Conservation (phyloP, 139 green algal species). For the Chlamydomonas urium region DNA sequence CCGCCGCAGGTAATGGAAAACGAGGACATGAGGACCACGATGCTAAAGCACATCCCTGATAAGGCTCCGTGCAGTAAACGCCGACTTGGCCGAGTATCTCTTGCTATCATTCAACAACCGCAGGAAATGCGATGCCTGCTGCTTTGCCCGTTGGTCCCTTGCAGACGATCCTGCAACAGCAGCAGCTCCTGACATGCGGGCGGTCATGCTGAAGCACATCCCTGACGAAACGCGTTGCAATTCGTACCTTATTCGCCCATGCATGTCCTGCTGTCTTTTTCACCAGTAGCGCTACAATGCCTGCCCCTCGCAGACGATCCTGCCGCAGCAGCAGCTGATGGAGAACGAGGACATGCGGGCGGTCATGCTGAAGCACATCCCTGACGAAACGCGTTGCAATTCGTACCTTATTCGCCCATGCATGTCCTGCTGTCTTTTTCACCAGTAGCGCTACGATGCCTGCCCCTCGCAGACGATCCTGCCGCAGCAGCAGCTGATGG, state of each 20-base stretch:
- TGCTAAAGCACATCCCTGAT: constrained; percentile 36
- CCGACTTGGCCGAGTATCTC: neutral
- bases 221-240: too few relatives aligned
- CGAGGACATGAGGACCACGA: constrained; percentile 46
- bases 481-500: constrained; percentile 73
- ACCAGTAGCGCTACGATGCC: neutral
- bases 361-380: constrained; percentile 34
- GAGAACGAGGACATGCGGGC: constrained; percentile 55
- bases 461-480: constrained; percentile 52
- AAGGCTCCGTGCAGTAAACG: too few relatives aligned
- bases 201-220: constrained; percentile 34
- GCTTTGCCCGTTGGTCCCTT: too few relatives aligned
- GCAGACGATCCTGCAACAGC: constrained; percentile 60
- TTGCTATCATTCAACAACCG: neutral
- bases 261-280: too few relatives aligned
- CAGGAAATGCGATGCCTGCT: neutral
- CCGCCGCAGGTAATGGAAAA: constrained; percentile 72
- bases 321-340: constrained; percentile 74
- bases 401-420: neutral
- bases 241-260: too few relatives aligned
- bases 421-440: neutral
- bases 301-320: constrained; percentile 53
- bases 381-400: constrained; percentile 28
- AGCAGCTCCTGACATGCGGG: constrained; percentile 67
- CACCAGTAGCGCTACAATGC: too few relatives aligned